Evolutionary conservation across 768 basidiomycete genomes (phyloP).

Genomic region (Mycena rebaudengoi): DNA sequence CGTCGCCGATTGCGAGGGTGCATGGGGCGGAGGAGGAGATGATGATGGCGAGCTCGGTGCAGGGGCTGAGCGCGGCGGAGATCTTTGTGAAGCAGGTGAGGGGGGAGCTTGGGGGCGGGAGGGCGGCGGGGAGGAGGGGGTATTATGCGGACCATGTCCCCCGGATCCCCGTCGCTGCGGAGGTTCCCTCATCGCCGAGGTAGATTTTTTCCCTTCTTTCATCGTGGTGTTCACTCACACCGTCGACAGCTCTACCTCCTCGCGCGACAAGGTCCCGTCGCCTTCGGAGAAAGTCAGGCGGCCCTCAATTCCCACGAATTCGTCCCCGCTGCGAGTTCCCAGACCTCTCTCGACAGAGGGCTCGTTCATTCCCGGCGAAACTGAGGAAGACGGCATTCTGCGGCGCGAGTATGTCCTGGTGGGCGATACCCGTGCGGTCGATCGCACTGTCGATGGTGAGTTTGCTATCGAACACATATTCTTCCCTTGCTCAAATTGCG

Average conservation of each 20-base stretch:
- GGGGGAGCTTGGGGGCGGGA: constrained; percentile 55
- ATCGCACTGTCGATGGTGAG: constrained; percentile 89
- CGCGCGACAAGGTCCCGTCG: constrained; percentile 30
- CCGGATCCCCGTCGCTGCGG: constrained; percentile 30
- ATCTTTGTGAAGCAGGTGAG: constrained; percentile 72
- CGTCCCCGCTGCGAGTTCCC: constrained; percentile 12
- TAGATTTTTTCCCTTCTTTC: constrained; percentile 13
- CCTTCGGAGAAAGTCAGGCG: constrained; percentile 34
- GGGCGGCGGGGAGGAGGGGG: constrained; percentile 34
- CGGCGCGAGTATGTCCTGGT: constrained; percentile 94
- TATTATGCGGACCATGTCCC: constrained; percentile 21
- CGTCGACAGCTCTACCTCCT: constrained; percentile 29
- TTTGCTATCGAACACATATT: too few species aligned
- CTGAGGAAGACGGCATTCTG: constrained; percentile 82
- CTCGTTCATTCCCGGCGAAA: constrained; percentile 83
- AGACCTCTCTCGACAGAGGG: constrained; percentile 61
- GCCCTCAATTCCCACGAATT: constrained; percentile 23
- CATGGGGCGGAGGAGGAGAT: constrained; percentile 19
- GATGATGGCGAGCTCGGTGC: constrained; percentile 31
- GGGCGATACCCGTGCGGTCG: constrained; percentile 87
- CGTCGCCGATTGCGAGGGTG: constrained; percentile 8
- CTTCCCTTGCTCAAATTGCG: too few species aligned
- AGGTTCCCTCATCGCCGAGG: constrained; percentile 36
- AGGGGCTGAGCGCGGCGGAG: constrained; percentile 62
- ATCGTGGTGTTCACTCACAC: neutral